These are phyloP conservation scores for Sugiyamaella qingdaonensis DNA, from an alignment of 805 yeast genomes.

Conservation along the genomic window DNA sequence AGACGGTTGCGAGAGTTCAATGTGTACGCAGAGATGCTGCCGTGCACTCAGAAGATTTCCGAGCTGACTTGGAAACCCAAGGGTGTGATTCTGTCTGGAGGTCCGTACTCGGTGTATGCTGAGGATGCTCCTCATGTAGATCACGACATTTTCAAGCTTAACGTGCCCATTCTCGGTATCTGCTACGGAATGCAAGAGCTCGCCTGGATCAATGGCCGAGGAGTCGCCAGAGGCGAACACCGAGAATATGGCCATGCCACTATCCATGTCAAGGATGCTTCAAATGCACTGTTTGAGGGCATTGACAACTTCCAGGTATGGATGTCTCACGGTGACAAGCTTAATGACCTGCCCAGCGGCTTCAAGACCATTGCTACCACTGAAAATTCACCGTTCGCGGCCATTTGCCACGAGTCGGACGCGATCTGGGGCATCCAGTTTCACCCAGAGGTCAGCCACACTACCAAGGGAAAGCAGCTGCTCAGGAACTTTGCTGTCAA, in stretches of 20 bases:
- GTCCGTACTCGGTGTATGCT: conserved; percentile 96
- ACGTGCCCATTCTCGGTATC: conserved; percentile 93
- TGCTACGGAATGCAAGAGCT: conserved; percentile 99
- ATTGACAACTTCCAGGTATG: conserved; percentile 94
- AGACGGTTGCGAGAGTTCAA: conserved; percentile 97
- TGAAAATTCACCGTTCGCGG: conserved; percentile 93
- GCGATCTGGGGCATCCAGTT: conserved; percentile 92
- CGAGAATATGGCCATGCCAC: conserved; percentile 98
- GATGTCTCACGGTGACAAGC: conserved; percentile 99
- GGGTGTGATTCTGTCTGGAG: conserved; percentile 94
- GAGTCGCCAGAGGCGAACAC: conserved; percentile 93
- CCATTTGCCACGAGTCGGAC: conserved; percentile 71
- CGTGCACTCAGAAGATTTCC: conserved; percentile 95
- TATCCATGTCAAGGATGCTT: conserved; percentile 63
- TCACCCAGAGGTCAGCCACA: conserved; percentile 99
- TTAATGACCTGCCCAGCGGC: conserved; percentile 83
- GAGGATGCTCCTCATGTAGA: conserved; percentile 97
- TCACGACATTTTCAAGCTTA: conserved; percentile 82
- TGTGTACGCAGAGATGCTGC: conserved; percentile 98
- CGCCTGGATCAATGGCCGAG: conserved; percentile 95
- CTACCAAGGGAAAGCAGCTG: conserved; percentile 81
- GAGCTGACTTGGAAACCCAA: conserved; percentile 93
- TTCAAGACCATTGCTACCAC: conserved; percentile 87
- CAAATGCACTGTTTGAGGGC: conserved; percentile 73
- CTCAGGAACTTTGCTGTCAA: conserved; percentile 89